Conservation (phyloP, 371 early-diverging fungal species). For the Rhizopus sp. region DNA sequence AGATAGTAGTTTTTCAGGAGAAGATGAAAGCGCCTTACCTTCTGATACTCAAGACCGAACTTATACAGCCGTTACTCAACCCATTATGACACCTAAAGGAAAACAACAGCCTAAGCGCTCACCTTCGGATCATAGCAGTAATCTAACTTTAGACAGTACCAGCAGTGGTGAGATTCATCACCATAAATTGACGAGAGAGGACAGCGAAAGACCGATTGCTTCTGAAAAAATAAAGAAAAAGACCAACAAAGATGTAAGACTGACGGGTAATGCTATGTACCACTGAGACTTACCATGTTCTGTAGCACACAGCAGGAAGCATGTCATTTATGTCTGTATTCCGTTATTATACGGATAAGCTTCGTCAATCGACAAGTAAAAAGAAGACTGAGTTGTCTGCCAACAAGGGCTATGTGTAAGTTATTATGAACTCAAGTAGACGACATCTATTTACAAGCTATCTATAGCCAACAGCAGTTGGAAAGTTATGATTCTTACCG, state of each 20-base stretch:
- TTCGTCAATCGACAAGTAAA: constrained; percentile 38
- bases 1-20: constrained; percentile 41
- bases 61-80: constrained; percentile 37
- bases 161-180: constrained; percentile 41
- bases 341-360: constrained; percentile 53
- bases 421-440: background rate
- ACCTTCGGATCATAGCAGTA: constrained; percentile 5
- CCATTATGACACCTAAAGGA: constrained; percentile 40
- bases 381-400: constrained; percentile 22
- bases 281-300: background rate
- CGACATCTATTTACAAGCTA: background rate
- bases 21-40: constrained; percentile 34
- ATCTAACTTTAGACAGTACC: constrained; percentile 16
- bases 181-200: constrained; percentile 50
- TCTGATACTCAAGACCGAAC: constrained; percentile 20
- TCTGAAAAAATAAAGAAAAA: constrained; percentile 57
- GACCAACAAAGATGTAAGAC: constrained; percentile 35
- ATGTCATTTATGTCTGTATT: constrained; percentile 43
- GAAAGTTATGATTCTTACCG: constrained; percentile 36
- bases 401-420: constrained; percentile 52
- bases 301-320: constrained; percentile 31
- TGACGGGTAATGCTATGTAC: background rate
- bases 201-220: constrained; percentile 53
- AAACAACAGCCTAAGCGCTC: constrained; percentile 4
- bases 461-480: constrained; percentile 44